phyloP scores from a whole-genome alignment of 345 rosid genomes.

The Citrus maxima region DNA sequence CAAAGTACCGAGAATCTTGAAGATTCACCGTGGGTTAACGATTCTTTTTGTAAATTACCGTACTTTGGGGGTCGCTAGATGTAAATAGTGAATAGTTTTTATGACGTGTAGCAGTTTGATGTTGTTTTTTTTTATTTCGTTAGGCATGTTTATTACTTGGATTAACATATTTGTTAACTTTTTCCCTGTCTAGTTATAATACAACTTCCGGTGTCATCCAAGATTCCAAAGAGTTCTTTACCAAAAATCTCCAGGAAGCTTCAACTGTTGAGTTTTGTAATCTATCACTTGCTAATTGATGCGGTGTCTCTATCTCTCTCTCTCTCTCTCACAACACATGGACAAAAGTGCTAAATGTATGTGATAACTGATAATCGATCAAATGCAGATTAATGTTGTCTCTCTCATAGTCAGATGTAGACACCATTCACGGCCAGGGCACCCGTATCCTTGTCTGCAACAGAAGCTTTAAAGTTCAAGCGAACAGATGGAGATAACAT shows the following conservation, averaged over 20 bases:
- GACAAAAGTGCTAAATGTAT: too few relatives aligned
- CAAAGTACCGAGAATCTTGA: slow-evolving; percentile 58
- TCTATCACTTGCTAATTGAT: not conserved
- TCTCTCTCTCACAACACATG: too few relatives aligned
- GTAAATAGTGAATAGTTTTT: slow-evolving; percentile 5
- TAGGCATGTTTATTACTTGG: not conserved
- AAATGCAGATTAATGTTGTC: not conserved
- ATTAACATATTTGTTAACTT: not conserved
- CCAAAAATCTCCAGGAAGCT: too few relatives aligned
- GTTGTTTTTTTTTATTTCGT: not conserved
- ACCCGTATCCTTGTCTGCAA: not conserved
- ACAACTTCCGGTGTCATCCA: not conserved
- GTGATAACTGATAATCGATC: not conserved
- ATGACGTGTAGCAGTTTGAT: not conserved
- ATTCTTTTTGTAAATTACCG: slow-evolving; percentile 1
- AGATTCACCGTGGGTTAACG: slow-evolving; percentile 5
- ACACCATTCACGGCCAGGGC: not conserved
- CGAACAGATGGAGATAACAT: not conserved
- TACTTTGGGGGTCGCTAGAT: not conserved
- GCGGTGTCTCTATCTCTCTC: not conserved
- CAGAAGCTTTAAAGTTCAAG: not conserved
- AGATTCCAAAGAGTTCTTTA: too few relatives aligned
- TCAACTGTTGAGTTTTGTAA: not conserved
- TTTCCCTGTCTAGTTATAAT: not conserved
- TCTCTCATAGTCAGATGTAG: not conserved